Conservation (phyloP, 805 yeast genomes). For the Blastobotrys chiropterorum region DNA sequence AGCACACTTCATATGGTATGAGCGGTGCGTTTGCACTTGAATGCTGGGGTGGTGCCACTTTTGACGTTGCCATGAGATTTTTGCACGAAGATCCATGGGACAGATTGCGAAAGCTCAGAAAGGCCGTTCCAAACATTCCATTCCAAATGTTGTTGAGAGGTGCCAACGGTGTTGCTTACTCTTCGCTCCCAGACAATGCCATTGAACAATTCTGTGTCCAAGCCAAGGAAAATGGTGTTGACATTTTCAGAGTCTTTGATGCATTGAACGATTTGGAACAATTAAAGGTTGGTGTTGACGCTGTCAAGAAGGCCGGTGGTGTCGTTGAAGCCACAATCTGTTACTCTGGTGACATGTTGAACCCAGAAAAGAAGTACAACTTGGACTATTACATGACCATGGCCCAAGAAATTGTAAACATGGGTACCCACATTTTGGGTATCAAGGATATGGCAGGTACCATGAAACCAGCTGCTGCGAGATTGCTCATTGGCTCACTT, state of each 20-base stretch:
- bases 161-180: constrained; percentile 98
- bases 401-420: constrained; percentile 73
- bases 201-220: constrained; percentile 93
- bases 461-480: constrained; percentile 91
- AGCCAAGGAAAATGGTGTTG: constrained; percentile 95
- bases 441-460: constrained; percentile 99
- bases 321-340: constrained; percentile 98
- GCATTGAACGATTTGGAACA: constrained; percentile 96
- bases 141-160: constrained; percentile 99
- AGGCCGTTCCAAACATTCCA: constrained; percentile 93
- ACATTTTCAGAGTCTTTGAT: constrained; percentile 95
- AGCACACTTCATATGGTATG: constrained; percentile 85
- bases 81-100: constrained; percentile 99
- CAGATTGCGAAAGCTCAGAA: constrained; percentile 80
- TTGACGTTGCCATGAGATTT: constrained; percentile 98
- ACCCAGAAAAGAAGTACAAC: constrained; percentile 93
- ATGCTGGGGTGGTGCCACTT: constrained; percentile 99
- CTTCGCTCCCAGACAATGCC: constrained; percentile 96
- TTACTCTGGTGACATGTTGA: constrained; percentile 98
- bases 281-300: constrained; percentile 94
- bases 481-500: constrained; percentile 66
- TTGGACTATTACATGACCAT: constrained; percentile 79
- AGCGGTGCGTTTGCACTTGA: constrained; percentile 90
- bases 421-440: constrained; percentile 97
- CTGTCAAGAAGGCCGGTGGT: constrained; percentile 97